These are phyloP conservation scores for Amylostereum chailletii DNA, from an alignment of 1,284 basidiomycete genomes.

Conservation along the genomic window DNA sequence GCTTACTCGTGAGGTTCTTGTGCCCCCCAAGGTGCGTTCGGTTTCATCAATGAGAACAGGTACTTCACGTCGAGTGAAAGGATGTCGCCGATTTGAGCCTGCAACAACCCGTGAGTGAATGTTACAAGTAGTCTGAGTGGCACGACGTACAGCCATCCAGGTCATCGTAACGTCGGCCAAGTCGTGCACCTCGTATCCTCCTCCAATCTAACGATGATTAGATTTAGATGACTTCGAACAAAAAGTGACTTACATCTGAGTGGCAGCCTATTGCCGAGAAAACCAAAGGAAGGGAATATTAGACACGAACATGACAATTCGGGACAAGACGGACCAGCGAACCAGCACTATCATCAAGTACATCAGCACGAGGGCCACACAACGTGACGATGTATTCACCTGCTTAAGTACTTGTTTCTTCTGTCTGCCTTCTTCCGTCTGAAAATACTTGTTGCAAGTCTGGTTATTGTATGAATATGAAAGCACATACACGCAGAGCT, in stretches of 20 bases:
- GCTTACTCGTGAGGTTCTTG: constrained; percentile 53
- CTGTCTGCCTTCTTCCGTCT: constrained; percentile 39
- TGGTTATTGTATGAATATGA: constrained; percentile 16
- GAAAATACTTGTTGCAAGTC: constrained; percentile 55
- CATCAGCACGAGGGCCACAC: background rate
- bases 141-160: constrained; percentile 54
- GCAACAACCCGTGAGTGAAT: constrained; percentile 3
- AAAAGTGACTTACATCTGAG: constrained; percentile 39
- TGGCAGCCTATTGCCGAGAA: constrained; percentile 35
- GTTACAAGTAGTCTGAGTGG: constrained; percentile 2
- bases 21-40: constrained; percentile 50
- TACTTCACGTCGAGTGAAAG: constrained; percentile 50
- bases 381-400: constrained; percentile 22
- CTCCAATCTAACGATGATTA: constrained; percentile 44
- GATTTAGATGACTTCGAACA: background rate
- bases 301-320: background rate
- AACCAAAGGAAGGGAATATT: background rate
- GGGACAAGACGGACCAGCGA: constrained; percentile 35
- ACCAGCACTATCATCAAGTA: constrained; percentile 50
- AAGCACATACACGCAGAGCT: background rate
- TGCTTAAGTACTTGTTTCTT: constrained; percentile 57
- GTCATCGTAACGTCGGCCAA: constrained; percentile 54
- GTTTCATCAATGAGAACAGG: constrained; percentile 36
- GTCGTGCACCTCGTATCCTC: constrained; percentile 59
- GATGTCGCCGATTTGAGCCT: constrained; percentile 49